Base-by-base conservation (phyloP, 1,284 basidiomycete genomes). In the Phlebopus sp. region DNA sequence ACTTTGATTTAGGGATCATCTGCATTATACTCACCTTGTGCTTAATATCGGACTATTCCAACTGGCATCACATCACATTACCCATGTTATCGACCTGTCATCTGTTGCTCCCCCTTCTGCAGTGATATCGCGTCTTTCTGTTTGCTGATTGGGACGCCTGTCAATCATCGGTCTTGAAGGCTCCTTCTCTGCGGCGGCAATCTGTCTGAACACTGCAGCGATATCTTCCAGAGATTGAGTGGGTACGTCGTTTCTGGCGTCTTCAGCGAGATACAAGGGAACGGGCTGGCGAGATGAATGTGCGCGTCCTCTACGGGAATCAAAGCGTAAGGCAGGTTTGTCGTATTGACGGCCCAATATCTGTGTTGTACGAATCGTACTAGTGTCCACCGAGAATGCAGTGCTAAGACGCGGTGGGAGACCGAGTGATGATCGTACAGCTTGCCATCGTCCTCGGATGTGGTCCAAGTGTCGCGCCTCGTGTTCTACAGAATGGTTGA, bases 381-480 rank as follows among this genome's bases (percentile, higher is more conserved):
- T 30, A 30, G 37, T 17, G 11, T 29, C 27, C 27, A 50, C 30
- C 41, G 48, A n/a, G 41, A 21, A 18, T 42, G 46, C 50, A n/a
- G 18, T 42, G 15, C 50, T 52, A 15, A 57, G 45, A 38, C 58
- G 49, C 18, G 54, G 51, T 4, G 51, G 50, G 15, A 68, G 56
- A 43, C 54, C 56, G 5, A 68, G 51, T 30, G 68, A 63, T 10
- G 58, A 47, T 14, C 62, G 58, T 11, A 67, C 56, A 32, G 51
- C 54, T 37, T 59, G 45, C 68, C 68, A 68, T 50, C 64, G 62
- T 11, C 67, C 66, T 32, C 52, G 42, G 42, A 68, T 53, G 15
- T 30, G 41, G 27, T 30, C 3, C 14, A 13, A 18, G 4, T 29
- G 7, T 29, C 8, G 27, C 21, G 21, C 21, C 21, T 23, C 21